Base-by-base conservation (phyloP, 2,329 filamentous ascomycete genomes). In the Penicillium sp. region DNA sequence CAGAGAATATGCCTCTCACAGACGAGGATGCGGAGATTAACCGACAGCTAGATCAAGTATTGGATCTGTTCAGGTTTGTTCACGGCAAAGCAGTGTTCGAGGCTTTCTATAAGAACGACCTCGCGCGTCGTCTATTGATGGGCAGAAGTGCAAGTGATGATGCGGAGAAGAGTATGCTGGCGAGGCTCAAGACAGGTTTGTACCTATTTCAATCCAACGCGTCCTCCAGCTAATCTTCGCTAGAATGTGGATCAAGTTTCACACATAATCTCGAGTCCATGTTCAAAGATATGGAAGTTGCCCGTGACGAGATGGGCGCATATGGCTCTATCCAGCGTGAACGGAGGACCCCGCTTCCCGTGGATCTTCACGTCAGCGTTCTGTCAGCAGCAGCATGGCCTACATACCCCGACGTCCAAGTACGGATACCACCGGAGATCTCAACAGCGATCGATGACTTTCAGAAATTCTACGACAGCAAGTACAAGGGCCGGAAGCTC, bases 221-320 rank as follows among this genome's bases (percentile, higher is more conserved):
- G 5, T 31, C n/a, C 3, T 38, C n/a, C 35, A 21, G 15, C 64
- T 67, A 38, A 68, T 21, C 15, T 17, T 29, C 11, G 4, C 8
- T 62, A 79, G 95, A 99, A 81, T 99, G 95, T 73, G 95, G 95
- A 45, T 90, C 91, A 15, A 91, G 88, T 69, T 98, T 99, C 75
- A 99, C 95, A 0, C 93, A 97, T 74, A 99, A 99, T 71, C 84
- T 99, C 0, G 96, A 99, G 78, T 92, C 94, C 65, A 99, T 99
- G 95, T 99, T 99, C 83, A 97, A 96, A 76, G 95, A 99, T 72
- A 92, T 98, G 76, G 93, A 97, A 73, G 85, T 97, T 21, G 91
- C 91, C 13, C 90, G 91, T 64, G 95, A 98, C 70, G 94, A 98
- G 74, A 96, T 98, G 90, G 80, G 85, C n/a, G 87, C 90, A 0